These are phyloP conservation scores for Fusarium sarcochroum DNA, from an alignment of 2,329 filamentous ascomycete genomes.

Conservation along the genomic window DNA sequence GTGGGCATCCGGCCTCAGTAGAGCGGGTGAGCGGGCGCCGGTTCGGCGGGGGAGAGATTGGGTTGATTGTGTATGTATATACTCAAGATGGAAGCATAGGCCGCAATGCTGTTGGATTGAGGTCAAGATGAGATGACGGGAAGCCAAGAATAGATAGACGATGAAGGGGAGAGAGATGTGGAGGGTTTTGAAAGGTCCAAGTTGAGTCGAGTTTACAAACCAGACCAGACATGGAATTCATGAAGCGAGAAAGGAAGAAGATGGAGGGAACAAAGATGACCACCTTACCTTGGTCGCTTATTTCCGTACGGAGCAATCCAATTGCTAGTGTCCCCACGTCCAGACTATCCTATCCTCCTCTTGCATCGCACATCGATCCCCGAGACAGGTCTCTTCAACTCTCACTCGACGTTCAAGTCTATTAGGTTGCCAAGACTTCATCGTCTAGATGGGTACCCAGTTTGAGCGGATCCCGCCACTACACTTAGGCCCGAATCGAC, in stretches of 20 bases:
- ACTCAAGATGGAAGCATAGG: background rate
- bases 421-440: slow-evolving; percentile 31
- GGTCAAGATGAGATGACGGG: slow-evolving; percentile 7
- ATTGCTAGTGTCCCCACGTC: slow-evolving; percentile 31
- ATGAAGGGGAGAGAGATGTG: slow-evolving; percentile 14
- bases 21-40: slow-evolving; percentile 29
- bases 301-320: slow-evolving; percentile 3
- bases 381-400: slow-evolving; percentile 19
- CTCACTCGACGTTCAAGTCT: slow-evolving; percentile 13
- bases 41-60: slow-evolving; percentile 12
- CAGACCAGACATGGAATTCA: background rate
- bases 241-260: slow-evolving; percentile 16
- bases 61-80: slow-evolving; percentile 5
- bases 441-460: slow-evolving; percentile 34
- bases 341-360: slow-evolving; percentile 13
- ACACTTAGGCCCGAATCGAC: slow-evolving; percentile 41
- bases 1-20: slow-evolving; percentile 26
- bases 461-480: slow-evolving; percentile 40
- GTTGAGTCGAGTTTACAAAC: slow-evolving; percentile 20
- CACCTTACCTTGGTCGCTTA: background rate
- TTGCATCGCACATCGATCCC: slow-evolving; percentile 32
- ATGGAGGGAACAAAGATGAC: slow-evolving; percentile 27
- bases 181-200: slow-evolving; percentile 27
- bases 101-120: background rate
- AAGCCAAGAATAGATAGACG: slow-evolving; percentile 6